Conservation (phyloP, 257 asterid species). For the Ocimum tenuiflorum region DNA sequence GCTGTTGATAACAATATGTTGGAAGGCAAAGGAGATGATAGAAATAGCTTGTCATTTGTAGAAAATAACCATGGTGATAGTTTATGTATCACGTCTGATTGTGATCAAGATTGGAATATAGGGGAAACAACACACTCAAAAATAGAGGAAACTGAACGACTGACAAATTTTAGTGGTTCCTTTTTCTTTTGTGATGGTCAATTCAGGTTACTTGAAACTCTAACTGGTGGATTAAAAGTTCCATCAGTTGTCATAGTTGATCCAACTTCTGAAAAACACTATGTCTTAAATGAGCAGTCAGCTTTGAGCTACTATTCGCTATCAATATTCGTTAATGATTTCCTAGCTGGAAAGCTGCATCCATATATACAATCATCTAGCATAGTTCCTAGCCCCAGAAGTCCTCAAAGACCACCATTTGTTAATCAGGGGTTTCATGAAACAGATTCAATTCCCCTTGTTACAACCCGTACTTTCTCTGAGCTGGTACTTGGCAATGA, state of each 20-base stretch:
- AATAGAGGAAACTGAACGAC: constrained; percentile 32
- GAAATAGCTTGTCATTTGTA: constrained; percentile 26
- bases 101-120: constrained; percentile 25
- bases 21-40: constrained; percentile 30
- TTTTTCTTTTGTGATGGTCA: constrained; percentile 74
- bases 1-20: constrained; percentile 26
- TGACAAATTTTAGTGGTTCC: constrained; percentile 36
- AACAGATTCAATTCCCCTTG: constrained; percentile 64
- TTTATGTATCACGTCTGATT: constrained; percentile 24
- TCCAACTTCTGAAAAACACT: constrained; percentile 53
- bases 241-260: constrained; percentile 74
- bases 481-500: constrained; percentile 57
- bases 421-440: constrained; percentile 90
- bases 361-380: constrained; percentile 62
- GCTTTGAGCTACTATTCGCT: constrained; percentile 41
- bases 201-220: constrained; percentile 64
- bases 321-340: constrained; percentile 47
- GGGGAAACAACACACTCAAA: constrained; percentile 24
- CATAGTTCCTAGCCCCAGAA: constrained; percentile 38
- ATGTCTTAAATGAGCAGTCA: constrained; percentile 44
- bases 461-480: constrained; percentile 54
- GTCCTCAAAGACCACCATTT: constrained; percentile 70
- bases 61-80: constrained; percentile 21
- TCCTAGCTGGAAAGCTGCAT: constrained; percentile 56
- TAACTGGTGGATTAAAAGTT: constrained; percentile 56